These are phyloP conservation scores for Mimosa pudica DNA, from an alignment of 306 rosid species.

Conservation along the genomic window DNA sequence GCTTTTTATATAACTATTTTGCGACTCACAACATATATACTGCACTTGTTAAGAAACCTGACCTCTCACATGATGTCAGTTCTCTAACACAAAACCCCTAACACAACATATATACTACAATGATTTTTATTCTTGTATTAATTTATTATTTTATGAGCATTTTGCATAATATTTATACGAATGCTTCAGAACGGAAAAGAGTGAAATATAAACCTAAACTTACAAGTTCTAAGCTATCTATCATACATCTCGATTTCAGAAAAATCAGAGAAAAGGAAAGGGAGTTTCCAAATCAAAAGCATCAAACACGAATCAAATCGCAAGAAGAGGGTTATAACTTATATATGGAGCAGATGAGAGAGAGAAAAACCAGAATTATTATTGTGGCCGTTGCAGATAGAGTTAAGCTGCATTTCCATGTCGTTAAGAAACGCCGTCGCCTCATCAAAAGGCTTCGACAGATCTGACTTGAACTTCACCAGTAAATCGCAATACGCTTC, in stretches of 20 bases:
- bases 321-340: slow-evolving; percentile 6
- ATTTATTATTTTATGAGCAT: slow-evolving; percentile 21
- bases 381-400: slow-evolving; percentile 42
- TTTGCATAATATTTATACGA: slow-evolving; percentile 6
- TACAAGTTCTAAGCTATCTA: background rate
- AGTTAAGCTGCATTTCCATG: slow-evolving; percentile 69
- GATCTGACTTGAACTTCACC: slow-evolving; percentile 66
- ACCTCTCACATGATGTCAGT: background rate
- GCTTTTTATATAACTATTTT: background rate
- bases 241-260: background rate
- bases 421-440: slow-evolving; percentile 63
- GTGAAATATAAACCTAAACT: background rate
- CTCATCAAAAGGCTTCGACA: slow-evolving; percentile 60
- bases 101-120: no score
- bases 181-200: background rate
- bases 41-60: background rate
- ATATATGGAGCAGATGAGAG: slow-evolving; percentile 19
- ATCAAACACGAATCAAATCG: slow-evolving; percentile 3
- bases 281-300: background rate
- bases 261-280: background rate
- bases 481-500: slow-evolving; percentile 57
- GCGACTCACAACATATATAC: background rate
- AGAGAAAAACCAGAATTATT: slow-evolving; percentile 49
- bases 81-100: background rate
- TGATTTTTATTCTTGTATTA: background rate